phyloP scores from a whole-genome alignment of 306 rosid species.

The Ormosia semicastrata region DNA sequence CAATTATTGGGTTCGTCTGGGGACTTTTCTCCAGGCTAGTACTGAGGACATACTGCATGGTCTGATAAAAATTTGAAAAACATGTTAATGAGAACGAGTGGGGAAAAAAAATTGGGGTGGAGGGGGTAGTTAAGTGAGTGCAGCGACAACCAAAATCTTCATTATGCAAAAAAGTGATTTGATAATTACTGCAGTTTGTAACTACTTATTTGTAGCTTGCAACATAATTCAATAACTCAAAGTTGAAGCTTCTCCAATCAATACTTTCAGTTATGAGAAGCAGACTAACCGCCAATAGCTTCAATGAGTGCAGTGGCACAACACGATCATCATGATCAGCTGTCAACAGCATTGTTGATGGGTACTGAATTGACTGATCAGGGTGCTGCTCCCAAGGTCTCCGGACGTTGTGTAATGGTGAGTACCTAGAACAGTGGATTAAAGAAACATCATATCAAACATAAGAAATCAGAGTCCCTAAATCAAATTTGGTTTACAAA shows the following conservation, averaged over 20 bases:
- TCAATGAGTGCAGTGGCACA: conserved; percentile 85
- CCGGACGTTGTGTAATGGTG: conserved; percentile 88
- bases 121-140: not conserved
- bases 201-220: not conserved
- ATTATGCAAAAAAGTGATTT: not conserved
- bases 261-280: not conserved
- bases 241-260: not conserved
- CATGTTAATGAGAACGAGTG: not conserved
- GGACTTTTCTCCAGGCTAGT: conserved; percentile 78
- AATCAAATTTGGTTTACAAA: not conserved
- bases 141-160: not conserved
- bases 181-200: not conserved
- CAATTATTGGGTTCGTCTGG: conserved; percentile 84
- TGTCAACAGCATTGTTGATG: conserved; percentile 86
- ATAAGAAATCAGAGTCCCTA: not conserved
- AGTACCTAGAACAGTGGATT: conserved; percentile 55
- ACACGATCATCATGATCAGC: conserved; percentile 99
- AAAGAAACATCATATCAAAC: not conserved
- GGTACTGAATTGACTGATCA: conserved; percentile 62
- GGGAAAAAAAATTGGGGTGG: not conserved
- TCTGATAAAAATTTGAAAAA: conserved; percentile 37
- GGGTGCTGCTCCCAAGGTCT: conserved; percentile 83
- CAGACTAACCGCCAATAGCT: conserved; percentile 79
- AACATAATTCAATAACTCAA: not conserved
- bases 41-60: conserved; percentile 68